Base-by-base conservation (phyloP, 169 alveolate species). In the Eimeria falciformis region DNA sequence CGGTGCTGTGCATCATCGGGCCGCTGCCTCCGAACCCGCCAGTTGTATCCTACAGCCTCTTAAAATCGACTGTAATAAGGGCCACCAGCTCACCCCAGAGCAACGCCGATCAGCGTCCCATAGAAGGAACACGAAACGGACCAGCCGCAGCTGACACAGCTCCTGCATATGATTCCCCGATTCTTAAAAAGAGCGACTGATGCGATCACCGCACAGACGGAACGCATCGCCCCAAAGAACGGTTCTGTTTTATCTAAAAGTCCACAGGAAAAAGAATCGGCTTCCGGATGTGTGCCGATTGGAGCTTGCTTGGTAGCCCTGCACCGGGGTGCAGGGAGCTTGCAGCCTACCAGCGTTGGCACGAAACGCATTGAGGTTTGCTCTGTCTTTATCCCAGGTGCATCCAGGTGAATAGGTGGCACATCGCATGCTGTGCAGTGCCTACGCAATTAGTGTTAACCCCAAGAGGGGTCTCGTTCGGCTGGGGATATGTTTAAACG, bases 1-100 rank as follows among this genome's bases (percentile, higher is more conserved):
- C 68, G 21, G 27, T 84, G 66, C 68, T 84, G 47, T 65, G 27
- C 40, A 33, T 53, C 69, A 43, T 62, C 50, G 91, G 91, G 7
- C 91, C 91, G 5, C 65, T 82, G 90, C 77, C 90, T 11, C 33
- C 25, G 46, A 82, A 82, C 37, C 77, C 65, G 46, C 58, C 40
- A 17, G 69, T 82, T 37, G 66, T 58, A n/a, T 62, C 73, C 73
- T 62, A 62, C 73, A 18, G 73, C 73, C 14, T n/a, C 33, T n/a
- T n/a, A 9, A 62, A 62, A n/a, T 14, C 73, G 14, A n/a, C 25
- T 0, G n/a, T 14, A 9, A 29, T 12, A 12, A n/a, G 33, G 2
- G 29, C 73, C 6, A n/a, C 73, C 17, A 62, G 6, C 73, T 14
- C n/a, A 0, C n/a, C 73, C 17, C 73, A 18, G 73, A 62, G 25